Base-by-base conservation (phyloP, 2,329 filamentous ascomycete species). In the Trichoderma cornu-damae region DNA sequence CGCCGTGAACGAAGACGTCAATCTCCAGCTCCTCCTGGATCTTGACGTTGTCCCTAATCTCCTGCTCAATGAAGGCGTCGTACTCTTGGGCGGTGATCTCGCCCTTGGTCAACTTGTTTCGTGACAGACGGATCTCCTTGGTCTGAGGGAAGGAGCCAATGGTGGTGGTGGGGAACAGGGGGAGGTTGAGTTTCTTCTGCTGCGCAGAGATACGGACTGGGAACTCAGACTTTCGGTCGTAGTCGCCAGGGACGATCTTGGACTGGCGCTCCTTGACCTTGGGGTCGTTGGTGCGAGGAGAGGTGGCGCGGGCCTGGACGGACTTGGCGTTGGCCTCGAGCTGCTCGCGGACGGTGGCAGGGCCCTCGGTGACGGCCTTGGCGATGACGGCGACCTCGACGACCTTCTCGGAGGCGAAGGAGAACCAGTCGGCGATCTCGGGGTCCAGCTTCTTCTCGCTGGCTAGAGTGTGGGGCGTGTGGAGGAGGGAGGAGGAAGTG, bases 61-160 rank as follows among this genome's bases (percentile, higher is more conserved):
- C 94, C 83, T 96, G 89, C 84, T 97, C 90, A 68, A 99, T 99
- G 84, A 99, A 99, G 77, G 90, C 89, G 81, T 99, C 94, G 77
- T 99, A 99, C 80, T 97, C 80, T 72, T 87, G 83, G 68, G 86
- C 81, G 51, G 87, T 92, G 76, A 99, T 97, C 77, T 97, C 92
- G 72, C 88, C 89, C 87, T 99, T 99, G 83, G 92, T 96, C 82
- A 96, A 90, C 84, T 94, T 96, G 85, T 94, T 96, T 72, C 94
- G 89, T 79, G 92, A 86, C 69, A 95, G 79, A 79, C 94, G 91
- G 79, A 99, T 99, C 77, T 97, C 90, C 83, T 93, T 92, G 75
- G 94, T 99, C 83, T 99, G 94, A 67, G 94, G 94, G 89, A 99
- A 99, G 58, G 93, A 97, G 67, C 94, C 94, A 66, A 99, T 99